A percentile compares a stretch with the other conserved stretches of the same genome.
phyloP scores from a whole-genome alignment of 331 rosid species.

The Phaseolus coccineus region DNA sequence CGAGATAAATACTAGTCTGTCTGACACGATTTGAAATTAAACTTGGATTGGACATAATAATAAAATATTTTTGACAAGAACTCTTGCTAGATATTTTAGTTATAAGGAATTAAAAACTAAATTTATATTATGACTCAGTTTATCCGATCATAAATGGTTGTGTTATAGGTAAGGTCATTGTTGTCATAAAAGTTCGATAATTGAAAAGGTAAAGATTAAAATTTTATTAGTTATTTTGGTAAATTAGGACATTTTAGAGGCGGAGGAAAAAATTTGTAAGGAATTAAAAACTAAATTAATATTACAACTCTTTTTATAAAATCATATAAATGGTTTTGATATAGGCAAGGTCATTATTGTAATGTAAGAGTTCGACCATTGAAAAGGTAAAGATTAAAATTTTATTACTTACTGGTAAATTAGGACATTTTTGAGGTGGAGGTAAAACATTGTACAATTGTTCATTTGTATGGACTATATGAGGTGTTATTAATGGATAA shows the following conservation, averaged over 20 bases:
- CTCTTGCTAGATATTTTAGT: background rate
- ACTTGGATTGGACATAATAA: slow-evolving; percentile 17
- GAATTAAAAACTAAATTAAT: no score
- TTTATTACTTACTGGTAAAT: slow-evolving; percentile 16
- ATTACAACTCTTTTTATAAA: no score
- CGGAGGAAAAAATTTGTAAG: no score
- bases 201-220: slow-evolving; percentile 38
- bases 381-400: slow-evolving; percentile 35
- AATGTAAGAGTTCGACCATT: slow-evolving; percentile 17
- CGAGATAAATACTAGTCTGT: slow-evolving; percentile 13
- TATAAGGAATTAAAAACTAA: slow-evolving; percentile 6
- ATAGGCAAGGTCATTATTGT: slow-evolving; percentile 30
- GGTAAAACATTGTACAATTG: slow-evolving; percentile 17
- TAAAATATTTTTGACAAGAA: background rate
- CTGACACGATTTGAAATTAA: slow-evolving; percentile 13
- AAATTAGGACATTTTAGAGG: slow-evolving; percentile 9
- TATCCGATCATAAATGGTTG: slow-evolving; percentile 19
- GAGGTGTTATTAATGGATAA: slow-evolving; percentile 14
- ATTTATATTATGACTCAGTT: background rate
- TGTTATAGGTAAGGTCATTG: slow-evolving; percentile 41
- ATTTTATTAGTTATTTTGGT: slow-evolving; percentile 1
- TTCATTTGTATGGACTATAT: background rate
- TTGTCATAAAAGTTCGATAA: slow-evolving; percentile 15
- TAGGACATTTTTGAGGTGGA: background rate
- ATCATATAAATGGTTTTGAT: slow-evolving; percentile 34